Percentiles rank a stretch among this genome's conserved stretches.
Evolutionary conservation across 768 basidiomycete species (phyloP).

Genomic region (Boletus sp.): DNA sequence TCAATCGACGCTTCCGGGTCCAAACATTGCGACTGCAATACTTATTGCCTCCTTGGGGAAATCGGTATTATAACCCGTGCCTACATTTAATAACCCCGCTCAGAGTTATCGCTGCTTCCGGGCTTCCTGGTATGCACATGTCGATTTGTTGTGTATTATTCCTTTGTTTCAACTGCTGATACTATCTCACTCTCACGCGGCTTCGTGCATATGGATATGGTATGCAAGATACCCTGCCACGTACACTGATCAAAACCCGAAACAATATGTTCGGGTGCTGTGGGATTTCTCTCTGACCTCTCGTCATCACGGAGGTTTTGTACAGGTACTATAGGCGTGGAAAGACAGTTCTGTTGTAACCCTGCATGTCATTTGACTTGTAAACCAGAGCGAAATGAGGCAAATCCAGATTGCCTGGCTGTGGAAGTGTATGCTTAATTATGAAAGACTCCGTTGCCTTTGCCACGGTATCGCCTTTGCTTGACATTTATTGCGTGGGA

Average conservation of each 20-base stretch:
- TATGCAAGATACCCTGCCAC: not conserved
- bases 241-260: not conserved
- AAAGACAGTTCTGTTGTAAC: not conserved
- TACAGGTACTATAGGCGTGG: not conserved
- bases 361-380: not conserved
- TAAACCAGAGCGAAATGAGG: not conserved
- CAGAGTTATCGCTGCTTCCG: not conserved
- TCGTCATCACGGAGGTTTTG: not conserved
- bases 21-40: not conserved
- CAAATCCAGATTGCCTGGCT: not conserved
- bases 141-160: not conserved
- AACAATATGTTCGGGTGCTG: not conserved
- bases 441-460: too few relatives aligned
- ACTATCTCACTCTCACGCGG: not conserved
- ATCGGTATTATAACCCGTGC: too few relatives aligned
- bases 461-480: too few relatives aligned
- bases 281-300: not conserved
- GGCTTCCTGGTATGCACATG: not conserved
- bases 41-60: not conserved
- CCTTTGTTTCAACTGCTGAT: not conserved
- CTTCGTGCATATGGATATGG: too few relatives aligned
- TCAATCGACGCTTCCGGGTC: not conserved
- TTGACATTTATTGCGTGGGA: too few relatives aligned
- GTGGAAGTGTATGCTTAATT: too few relatives aligned
- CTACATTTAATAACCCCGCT: too few relatives aligned